Evolutionary conservation across 2,329 filamentous ascomycete species (phyloP), one percentile per base, ranked within the genome.

Genomic region (Nothomitra cinnamomea): DNA sequence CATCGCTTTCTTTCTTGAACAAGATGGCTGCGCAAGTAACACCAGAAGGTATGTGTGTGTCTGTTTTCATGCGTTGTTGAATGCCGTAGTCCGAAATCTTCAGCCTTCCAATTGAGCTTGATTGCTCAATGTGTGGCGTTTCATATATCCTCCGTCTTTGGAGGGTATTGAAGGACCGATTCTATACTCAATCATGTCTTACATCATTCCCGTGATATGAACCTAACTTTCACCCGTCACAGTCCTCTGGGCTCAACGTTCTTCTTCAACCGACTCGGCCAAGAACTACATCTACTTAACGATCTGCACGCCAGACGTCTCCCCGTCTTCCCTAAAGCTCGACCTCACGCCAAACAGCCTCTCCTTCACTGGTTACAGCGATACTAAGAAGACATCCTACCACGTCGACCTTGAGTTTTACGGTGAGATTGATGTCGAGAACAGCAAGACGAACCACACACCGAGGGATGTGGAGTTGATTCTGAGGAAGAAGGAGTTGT

Each of bases 171-270:
- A n/a, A n/a, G n/a, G 38, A 50, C 38, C 42, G 40, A 53, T 40
- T 38, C 36, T 41, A 10, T 45, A 17, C n/a, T 54, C 45, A 42
- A 21, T 48, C 21, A 38, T 38, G 53, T 52, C 45, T 35, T 8
- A 28, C 45, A 4, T 3, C 15, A 10, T 3, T 51, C 24, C 48
- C 12, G n/a, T 52, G 56, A 61, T 49, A 7, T 5, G 25, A 53
- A 45, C 51, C 59, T 62, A 56, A 64, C 60, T 59, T 52, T 50
- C 55, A 53, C 52, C 52, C 32, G 43, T 42, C 58, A 56, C 64
- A 96, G 92, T 98, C 63, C 85, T 88, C 70, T 98, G 92, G 92
- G 90, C 92, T 60, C 92, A 98, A 76, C 89, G 92, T 76, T 96
- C 90, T 48, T 92, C 83, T 65, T 74, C 70, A 62, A 74, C 75